phyloP scores from a whole-genome alignment of 192 early-diverging fungal species.

The Backusella australiensis region DNA sequence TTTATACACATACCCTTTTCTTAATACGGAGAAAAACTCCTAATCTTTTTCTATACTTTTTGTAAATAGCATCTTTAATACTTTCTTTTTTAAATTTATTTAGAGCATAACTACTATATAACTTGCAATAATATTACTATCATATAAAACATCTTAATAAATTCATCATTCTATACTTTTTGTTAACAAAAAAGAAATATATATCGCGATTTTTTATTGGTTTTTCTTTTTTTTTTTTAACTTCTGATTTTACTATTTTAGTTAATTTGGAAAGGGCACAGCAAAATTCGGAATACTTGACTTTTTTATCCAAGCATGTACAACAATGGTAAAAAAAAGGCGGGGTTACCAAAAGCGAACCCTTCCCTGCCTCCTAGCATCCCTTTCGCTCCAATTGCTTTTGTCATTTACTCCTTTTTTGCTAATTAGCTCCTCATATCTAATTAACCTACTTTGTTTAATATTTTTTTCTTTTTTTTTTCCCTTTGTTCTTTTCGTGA shows the following conservation, averaged over 20 bases:
- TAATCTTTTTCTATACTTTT: neutral
- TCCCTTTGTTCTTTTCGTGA: neutral
- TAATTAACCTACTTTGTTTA: neutral
- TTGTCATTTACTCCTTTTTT: neutral
- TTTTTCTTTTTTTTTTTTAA: neutral
- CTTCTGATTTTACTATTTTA: neutral
- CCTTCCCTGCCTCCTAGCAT: neutral
- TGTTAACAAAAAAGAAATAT: neutral
- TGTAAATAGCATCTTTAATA: slow-evolving; percentile 3
- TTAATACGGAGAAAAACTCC: neutral
- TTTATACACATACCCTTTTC: slow-evolving; percentile 1
- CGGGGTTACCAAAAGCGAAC: neutral
- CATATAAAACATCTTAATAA: neutral
- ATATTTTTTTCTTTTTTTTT: neutral
- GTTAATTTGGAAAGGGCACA: neutral
- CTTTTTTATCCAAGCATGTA: neutral
- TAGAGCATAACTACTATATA: slow-evolving; percentile 1
- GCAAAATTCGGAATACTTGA: neutral
- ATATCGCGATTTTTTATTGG: neutral
- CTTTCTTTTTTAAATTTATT: neutral
- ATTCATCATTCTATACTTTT: neutral
- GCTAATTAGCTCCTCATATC: neutral
- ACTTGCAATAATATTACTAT: slow-evolving; percentile 1
- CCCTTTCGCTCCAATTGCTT: neutral
- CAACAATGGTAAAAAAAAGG: neutral